Conservation (phyloP, 306 rosid genomes). For the Glycine latifolia region DNA sequence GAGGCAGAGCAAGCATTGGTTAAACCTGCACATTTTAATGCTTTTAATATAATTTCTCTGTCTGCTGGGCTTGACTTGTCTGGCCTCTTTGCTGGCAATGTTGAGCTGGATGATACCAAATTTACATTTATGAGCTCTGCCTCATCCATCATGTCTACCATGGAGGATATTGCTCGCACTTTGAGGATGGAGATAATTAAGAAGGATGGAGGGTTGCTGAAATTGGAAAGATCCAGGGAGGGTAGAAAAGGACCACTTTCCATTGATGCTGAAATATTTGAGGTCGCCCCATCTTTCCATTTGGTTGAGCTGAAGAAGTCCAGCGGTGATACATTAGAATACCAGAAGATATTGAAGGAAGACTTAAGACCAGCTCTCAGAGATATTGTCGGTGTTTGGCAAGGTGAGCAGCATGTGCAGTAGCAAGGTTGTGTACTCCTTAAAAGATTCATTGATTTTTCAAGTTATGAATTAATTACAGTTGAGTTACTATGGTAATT, state of each 20-base stretch:
- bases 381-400: conserved; percentile 54
- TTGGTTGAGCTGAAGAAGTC: conserved; percentile 58
- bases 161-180: conserved; percentile 43
- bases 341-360: conserved; percentile 54
- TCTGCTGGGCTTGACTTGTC: conserved; percentile 58
- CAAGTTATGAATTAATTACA: conserved; percentile 1
- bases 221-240: conserved; percentile 46
- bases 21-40: conserved; percentile 50
- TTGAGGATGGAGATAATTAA: conserved; percentile 45
- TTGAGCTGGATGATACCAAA: conserved; percentile 38
- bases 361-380: conserved; percentile 54
- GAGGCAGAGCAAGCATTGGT: conserved; percentile 47
- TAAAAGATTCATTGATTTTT: conserved; percentile 44
- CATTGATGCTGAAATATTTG: conserved; percentile 54
- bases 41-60: conserved; percentile 57
- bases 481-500: conserved; percentile 15
- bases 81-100: conserved; percentile 42
- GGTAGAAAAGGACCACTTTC: conserved; percentile 34
- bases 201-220: conserved; percentile 52
- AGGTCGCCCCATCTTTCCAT: conserved; percentile 53
- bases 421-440: background rate
- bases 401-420: conserved; percentile 46
- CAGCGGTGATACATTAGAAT: conserved; percentile 50
- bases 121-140: conserved; percentile 55
- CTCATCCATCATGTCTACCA: conserved; percentile 43